These are phyloP conservation scores for Neophaeococcomyces mojaviensis DNA, from an alignment of 2,329 filamentous ascomycete genomes.

Conservation along the genomic window DNA sequence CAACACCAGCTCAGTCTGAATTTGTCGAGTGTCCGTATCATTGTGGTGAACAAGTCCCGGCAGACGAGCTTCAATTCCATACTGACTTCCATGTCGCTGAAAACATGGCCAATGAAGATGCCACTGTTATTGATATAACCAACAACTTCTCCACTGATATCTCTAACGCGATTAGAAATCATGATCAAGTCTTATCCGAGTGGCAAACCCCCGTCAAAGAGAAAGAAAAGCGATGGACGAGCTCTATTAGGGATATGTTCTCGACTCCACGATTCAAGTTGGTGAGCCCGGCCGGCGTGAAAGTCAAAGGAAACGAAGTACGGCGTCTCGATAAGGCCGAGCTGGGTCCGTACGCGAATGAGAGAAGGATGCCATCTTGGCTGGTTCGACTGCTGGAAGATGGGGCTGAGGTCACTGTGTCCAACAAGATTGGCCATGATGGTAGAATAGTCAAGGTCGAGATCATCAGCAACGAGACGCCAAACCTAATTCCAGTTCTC, in stretches of 20 bases:
- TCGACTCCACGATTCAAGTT: slow-evolving; percentile 13
- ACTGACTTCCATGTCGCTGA: slow-evolving; percentile 53
- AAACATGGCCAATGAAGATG: slow-evolving; percentile 36
- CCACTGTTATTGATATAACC: slow-evolving; percentile 27
- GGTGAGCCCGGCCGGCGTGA: slow-evolving; percentile 10
- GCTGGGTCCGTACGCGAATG: slow-evolving; percentile 64
- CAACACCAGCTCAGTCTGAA: slow-evolving; percentile 24
- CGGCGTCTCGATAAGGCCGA: slow-evolving; percentile 38
- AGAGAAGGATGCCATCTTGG: slow-evolving; percentile 67
- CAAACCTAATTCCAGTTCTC: slow-evolving; percentile 56
- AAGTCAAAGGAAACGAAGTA: slow-evolving; percentile 28
- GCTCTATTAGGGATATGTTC: slow-evolving; percentile 22
- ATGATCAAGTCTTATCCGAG: slow-evolving; percentile 18
- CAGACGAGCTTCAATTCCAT: slow-evolving; percentile 50
- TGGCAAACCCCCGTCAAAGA: slow-evolving; percentile 12
- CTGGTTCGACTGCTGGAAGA: slow-evolving; percentile 55
- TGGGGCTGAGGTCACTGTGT: slow-evolving; percentile 49
- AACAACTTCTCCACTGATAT: slow-evolving; percentile 5
- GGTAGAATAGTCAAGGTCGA: slow-evolving; percentile 37
- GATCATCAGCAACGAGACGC: slow-evolving; percentile 40
- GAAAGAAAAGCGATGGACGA: slow-evolving; percentile 15
- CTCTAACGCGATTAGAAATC: slow-evolving; percentile 16
- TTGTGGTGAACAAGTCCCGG: slow-evolving; percentile 52
- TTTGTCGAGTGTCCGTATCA: slow-evolving; percentile 51
- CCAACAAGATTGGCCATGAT: slow-evolving; percentile 42